Evolutionary conservation across 352 stramenopile genomes (phyloP).

Genomic region (Phytophthora constricta): DNA sequence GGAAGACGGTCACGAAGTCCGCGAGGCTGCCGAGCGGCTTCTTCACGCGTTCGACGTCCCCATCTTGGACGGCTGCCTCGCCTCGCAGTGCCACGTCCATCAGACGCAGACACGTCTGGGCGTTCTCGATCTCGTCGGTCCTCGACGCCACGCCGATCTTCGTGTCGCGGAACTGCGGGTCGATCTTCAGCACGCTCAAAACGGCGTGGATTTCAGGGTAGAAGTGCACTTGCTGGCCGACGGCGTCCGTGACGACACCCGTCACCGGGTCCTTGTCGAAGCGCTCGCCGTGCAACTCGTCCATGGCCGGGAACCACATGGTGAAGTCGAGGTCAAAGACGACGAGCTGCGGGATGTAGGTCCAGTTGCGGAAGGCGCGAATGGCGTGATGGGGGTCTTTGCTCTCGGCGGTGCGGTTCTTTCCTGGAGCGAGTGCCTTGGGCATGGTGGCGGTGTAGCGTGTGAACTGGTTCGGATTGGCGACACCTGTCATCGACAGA

Average conservation of each 20-base stretch:
- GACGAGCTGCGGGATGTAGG: slow-evolving; percentile 61
- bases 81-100: slow-evolving; percentile 49
- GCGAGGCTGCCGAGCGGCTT: slow-evolving; percentile 53
- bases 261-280: slow-evolving; percentile 64
- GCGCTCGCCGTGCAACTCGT: slow-evolving; percentile 74
- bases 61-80: background rate
- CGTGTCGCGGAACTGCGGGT: slow-evolving; percentile 62
- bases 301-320: slow-evolving; percentile 85
- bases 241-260: slow-evolving; percentile 67
- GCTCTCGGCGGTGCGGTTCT: slow-evolving; percentile 27
- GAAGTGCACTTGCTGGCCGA: slow-evolving; percentile 78
- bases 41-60: slow-evolving; percentile 7
- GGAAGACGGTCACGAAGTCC: slow-evolving; percentile 82
- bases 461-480: background rate
- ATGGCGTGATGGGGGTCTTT: slow-evolving; percentile 14
- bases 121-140: slow-evolving; percentile 69
- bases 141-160: slow-evolving; percentile 61
- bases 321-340: slow-evolving; percentile 82
- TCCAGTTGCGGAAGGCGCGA: slow-evolving; percentile 44
- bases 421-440: slow-evolving; percentile 20
- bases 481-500: background rate
- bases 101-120: slow-evolving; percentile 70
- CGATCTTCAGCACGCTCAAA: slow-evolving; percentile 65
- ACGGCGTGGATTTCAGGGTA: slow-evolving; percentile 75
- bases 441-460: slow-evolving; percentile 19